A percentile compares a stretch with the other conserved stretches of the same genome.
These are phyloP conservation scores for Tarenaya hassleriana DNA, from an alignment of 345 rosid species.

Conservation along the genomic window DNA sequence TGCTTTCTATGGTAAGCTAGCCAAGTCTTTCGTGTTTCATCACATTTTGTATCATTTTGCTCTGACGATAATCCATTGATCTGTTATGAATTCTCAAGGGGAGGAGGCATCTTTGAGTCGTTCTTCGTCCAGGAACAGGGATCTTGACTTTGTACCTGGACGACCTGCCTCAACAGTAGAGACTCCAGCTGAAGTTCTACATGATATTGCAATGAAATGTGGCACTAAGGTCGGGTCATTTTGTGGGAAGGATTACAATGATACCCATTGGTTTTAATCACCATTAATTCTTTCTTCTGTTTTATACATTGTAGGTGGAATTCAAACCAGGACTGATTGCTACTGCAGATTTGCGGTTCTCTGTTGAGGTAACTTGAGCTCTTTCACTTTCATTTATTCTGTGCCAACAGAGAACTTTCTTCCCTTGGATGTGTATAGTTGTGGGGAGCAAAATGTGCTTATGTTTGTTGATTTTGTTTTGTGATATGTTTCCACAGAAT, in stretches of 20 bases:
- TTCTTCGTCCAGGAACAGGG: slow-evolving; percentile 56
- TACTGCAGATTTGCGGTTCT: slow-evolving; percentile 67
- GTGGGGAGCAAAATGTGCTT: background rate
- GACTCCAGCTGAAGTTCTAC: slow-evolving; percentile 51
- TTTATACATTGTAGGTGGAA: slow-evolving; percentile 57
- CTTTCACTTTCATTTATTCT: slow-evolving; percentile 13
- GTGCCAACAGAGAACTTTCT: background rate
- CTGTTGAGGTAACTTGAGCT: slow-evolving; percentile 56
- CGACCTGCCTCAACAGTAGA: slow-evolving; percentile 49
- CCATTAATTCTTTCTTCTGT: slow-evolving; percentile 12
- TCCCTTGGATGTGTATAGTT: background rate
- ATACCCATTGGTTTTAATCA: background rate
- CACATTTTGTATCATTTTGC: slow-evolving; percentile 11
- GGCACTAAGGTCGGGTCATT: slow-evolving; percentile 69
- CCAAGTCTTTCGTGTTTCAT: no score
- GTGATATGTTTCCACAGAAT: slow-evolving; percentile 6
- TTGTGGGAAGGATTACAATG: slow-evolving; percentile 8
- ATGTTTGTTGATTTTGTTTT: background rate
- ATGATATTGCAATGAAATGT: slow-evolving; percentile 73
- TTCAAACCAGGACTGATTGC: slow-evolving; percentile 58
- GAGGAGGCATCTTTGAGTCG: slow-evolving; percentile 51
- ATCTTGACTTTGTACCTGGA: slow-evolving; percentile 57
- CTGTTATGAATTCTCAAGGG: slow-evolving; percentile 37
- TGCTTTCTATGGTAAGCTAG: slow-evolving; percentile 56
- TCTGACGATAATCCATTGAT: slow-evolving; percentile 17